These are phyloP conservation scores for Neofusicoccum sp. DNA, from an alignment of 2,329 filamentous ascomycete genomes.

Conservation along the genomic window DNA sequence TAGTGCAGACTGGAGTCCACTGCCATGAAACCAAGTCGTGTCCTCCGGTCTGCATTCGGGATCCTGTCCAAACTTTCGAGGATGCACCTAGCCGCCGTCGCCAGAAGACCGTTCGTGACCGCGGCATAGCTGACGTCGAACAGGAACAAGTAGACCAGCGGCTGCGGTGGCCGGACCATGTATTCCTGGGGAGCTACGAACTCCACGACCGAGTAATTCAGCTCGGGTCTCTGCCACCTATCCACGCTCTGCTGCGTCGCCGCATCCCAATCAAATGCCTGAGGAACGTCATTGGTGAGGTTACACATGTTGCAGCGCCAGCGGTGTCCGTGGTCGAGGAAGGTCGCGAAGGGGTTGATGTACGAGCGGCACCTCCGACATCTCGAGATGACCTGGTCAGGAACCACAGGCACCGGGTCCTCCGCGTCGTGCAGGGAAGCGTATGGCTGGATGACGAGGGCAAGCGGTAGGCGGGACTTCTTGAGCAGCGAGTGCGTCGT, in stretches of 20 bases:
- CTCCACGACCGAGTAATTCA: constrained; percentile 96
- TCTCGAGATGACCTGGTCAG: constrained; percentile 95
- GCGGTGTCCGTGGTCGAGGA: constrained; percentile 92
- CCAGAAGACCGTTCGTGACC: constrained; percentile 84
- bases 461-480: constrained; percentile 94
- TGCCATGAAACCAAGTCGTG: constrained; percentile 89
- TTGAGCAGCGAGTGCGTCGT: constrained; percentile 91
- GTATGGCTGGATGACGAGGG: constrained; percentile 94
- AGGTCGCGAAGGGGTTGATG: constrained; percentile 96
- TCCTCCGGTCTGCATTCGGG: constrained; percentile 94
- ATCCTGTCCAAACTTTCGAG: constrained; percentile 93
- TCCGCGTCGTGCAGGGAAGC: constrained; percentile 89
- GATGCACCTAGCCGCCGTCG: constrained; percentile 89
- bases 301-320: constrained; percentile 99
- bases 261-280: constrained; percentile 98
- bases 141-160: constrained; percentile 90
- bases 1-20: constrained; percentile 95
- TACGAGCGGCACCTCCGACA: constrained; percentile 95
- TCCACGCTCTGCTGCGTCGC: constrained; percentile 88
- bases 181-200: constrained; percentile 98
- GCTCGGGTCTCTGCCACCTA: constrained; percentile 84
- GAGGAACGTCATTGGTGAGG: constrained; percentile 96
- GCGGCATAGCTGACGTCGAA: constrained; percentile 92
- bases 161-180: constrained; percentile 96
- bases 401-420: constrained; percentile 84